Evolutionary conservation across 257 asterid species (phyloP).

Genomic region (Scutellaria minor): DNA sequence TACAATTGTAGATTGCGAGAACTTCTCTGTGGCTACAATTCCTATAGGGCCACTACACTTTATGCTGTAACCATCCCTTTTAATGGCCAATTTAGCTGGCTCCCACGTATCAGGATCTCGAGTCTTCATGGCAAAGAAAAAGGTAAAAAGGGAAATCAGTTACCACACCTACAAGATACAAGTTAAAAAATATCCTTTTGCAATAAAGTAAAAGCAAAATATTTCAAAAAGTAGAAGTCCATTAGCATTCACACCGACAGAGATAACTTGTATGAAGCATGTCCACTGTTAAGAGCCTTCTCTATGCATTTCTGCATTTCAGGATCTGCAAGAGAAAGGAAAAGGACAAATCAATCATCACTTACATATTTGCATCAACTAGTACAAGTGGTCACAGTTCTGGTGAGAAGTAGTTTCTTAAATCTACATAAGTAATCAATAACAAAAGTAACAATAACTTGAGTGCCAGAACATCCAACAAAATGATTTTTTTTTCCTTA

Average conservation of each 20-base stretch:
- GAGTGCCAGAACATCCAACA: no score
- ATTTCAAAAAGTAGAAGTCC: no score
- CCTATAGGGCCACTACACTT: constrained; percentile 78
- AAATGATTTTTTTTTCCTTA: no score
- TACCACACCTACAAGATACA: background rate
- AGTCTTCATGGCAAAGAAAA: constrained; percentile 48
- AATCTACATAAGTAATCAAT: no score
- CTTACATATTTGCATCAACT: constrained; percentile 27
- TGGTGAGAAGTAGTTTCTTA: no score
- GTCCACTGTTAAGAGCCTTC: constrained; percentile 73
- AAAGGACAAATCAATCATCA: background rate
- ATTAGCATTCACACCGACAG: constrained; percentile 63
- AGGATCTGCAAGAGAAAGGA: constrained; percentile 58
- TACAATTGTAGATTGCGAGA: constrained; percentile 68
- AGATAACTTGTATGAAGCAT: constrained; percentile 78
- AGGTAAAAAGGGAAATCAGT: constrained; percentile 26
- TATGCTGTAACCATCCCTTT: constrained; percentile 90
- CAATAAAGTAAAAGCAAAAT: no score
- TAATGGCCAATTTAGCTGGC: constrained; percentile 80
- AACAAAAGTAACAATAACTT: no score
- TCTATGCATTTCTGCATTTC: constrained; percentile 75
- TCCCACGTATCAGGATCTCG: constrained; percentile 89
- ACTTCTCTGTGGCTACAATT: constrained; percentile 69
- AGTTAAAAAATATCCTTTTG: no score
- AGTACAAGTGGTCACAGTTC: no score